Conservation (phyloP, 2,329 filamentous ascomycete genomes). For the Arthroderma sp. region DNA sequence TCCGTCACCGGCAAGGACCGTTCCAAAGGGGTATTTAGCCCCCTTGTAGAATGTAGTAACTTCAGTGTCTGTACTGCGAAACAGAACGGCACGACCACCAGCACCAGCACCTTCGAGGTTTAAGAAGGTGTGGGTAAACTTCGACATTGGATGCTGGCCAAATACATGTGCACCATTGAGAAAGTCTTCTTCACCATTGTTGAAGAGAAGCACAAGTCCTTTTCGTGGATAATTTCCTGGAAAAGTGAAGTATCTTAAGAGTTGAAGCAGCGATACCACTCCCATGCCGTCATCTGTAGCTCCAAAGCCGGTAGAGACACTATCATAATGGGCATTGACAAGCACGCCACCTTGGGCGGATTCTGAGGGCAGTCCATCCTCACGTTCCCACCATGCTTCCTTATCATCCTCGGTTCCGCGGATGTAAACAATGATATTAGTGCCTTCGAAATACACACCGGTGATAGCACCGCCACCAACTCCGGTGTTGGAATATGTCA, state of each 20-base stretch:
- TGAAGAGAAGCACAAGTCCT: constrained; percentile 73
- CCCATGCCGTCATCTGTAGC: constrained; percentile 91
- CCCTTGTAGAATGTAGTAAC: constrained; percentile 66
- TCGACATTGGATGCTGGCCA: constrained; percentile 65
- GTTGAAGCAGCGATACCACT: constrained; percentile 70
- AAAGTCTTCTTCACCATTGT: constrained; percentile 92
- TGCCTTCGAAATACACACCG: constrained; percentile 76
- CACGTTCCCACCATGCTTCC: constrained; percentile 58
- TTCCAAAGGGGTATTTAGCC: constrained; percentile 65
- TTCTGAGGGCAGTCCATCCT: constrained; percentile 28
- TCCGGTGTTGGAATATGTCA: constrained; percentile 49
- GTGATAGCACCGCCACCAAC: constrained; percentile 28
- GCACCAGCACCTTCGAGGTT: constrained; percentile 93
- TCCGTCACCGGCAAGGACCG: constrained; percentile 67
- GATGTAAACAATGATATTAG: constrained; percentile 84
- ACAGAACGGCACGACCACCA: constrained; percentile 74
- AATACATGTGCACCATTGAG: constrained; percentile 79
- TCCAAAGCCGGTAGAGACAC: constrained; percentile 80
- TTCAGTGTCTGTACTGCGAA: constrained; percentile 76
- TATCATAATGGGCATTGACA: constrained; percentile 91
- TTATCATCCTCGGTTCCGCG: constrained; percentile 62
- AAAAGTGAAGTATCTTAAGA: constrained; percentile 74
- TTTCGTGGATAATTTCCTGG: constrained; percentile 58
- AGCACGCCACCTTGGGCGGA: constrained; percentile 63
- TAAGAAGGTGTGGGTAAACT: constrained; percentile 73